Evolutionary conservation across 805 yeast species (phyloP).

Genomic region (Candida arabinofermentans): DNA sequence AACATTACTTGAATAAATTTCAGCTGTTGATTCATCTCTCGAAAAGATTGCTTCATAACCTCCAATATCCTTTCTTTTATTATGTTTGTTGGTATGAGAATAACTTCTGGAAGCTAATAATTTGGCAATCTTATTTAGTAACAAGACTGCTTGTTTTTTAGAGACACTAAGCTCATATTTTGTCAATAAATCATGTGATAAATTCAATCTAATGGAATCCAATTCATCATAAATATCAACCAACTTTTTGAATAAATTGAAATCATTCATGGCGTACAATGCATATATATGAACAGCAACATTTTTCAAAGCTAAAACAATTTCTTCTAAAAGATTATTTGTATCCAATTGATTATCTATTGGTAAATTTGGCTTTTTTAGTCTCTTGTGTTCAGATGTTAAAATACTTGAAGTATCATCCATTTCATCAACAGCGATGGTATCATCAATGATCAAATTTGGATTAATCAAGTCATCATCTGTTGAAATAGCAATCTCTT

Average conservation of each 20-base stretch:
- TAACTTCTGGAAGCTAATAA: conserved; percentile 38
- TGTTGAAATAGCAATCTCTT: conserved; percentile 27
- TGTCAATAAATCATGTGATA: conserved; percentile 49
- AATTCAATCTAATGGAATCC: conserved; percentile 53
- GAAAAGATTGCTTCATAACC: conserved; percentile 68
- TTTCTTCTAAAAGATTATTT: conserved; percentile 49
- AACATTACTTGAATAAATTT: conserved; percentile 36
- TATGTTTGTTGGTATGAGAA: background rate
- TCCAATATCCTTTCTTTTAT: conserved; percentile 22
- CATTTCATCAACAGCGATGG: conserved; percentile 9
- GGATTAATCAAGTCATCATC: conserved; percentile 1
- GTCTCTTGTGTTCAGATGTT: conserved; percentile 4
- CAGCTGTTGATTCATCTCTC: conserved; percentile 58
- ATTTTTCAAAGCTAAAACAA: conserved; percentile 52
- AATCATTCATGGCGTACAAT: conserved; percentile 68
- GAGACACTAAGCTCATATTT: conserved; percentile 46
- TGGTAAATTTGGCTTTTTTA: conserved; percentile 52
- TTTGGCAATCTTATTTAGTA: conserved; percentile 59
- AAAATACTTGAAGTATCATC: conserved; percentile 4
- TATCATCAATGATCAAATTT: conserved; percentile 8
- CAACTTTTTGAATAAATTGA: conserved; percentile 55
- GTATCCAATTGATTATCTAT: conserved; percentile 37
- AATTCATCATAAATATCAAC: conserved; percentile 49
- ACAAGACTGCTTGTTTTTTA: conserved; percentile 45
- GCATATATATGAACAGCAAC: conserved; percentile 64